These are phyloP conservation scores for Cercis canadensis DNA, from an alignment of 306 rosid species.

Conservation along the genomic window DNA sequence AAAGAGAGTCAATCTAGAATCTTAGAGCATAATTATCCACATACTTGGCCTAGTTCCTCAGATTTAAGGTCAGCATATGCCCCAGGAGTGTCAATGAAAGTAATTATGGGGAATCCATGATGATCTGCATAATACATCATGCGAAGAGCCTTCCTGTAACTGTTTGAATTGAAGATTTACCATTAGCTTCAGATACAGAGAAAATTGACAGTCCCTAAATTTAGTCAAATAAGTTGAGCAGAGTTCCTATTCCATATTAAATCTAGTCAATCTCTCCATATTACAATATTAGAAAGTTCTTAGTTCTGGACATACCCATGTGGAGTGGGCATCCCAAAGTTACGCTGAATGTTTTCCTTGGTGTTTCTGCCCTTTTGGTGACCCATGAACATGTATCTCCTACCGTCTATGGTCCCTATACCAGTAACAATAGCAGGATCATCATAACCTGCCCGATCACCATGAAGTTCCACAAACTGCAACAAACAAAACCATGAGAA, in stretches of 20 bases:
- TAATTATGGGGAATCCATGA: constrained; percentile 84
- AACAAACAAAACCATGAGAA: constrained; percentile 32
- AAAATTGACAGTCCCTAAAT: constrained; percentile 15
- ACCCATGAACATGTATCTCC: constrained; percentile 89
- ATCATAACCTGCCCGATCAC: constrained; percentile 92
- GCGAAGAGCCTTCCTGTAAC: constrained; percentile 94
- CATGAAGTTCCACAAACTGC: constrained; percentile 98
- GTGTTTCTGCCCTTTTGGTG: constrained; percentile 99
- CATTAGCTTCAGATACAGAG: constrained; percentile 34
- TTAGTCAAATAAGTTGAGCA: constrained; percentile 21
- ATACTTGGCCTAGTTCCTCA: constrained; percentile 89
- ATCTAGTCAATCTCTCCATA: constrained; percentile 27
- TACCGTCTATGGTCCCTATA: constrained; percentile 84
- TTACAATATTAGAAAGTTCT: constrained; percentile 8
- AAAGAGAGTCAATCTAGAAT: constrained; percentile 27
- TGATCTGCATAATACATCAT: constrained; percentile 93
- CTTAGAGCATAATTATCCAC: constrained; percentile 33
- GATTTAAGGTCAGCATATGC: constrained; percentile 95
- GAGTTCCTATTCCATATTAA: constrained; percentile 26
- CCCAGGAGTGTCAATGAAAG: constrained; percentile 97
- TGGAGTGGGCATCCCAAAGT: constrained; percentile 99
- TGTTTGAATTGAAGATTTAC: constrained; percentile 49
- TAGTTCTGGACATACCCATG: constrained; percentile 75
- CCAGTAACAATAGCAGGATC: constrained; percentile 99
- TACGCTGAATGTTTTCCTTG: constrained; percentile 88